Conservation (phyloP, 768 basidiomycete species). For the Ramaria sp. region DNA sequence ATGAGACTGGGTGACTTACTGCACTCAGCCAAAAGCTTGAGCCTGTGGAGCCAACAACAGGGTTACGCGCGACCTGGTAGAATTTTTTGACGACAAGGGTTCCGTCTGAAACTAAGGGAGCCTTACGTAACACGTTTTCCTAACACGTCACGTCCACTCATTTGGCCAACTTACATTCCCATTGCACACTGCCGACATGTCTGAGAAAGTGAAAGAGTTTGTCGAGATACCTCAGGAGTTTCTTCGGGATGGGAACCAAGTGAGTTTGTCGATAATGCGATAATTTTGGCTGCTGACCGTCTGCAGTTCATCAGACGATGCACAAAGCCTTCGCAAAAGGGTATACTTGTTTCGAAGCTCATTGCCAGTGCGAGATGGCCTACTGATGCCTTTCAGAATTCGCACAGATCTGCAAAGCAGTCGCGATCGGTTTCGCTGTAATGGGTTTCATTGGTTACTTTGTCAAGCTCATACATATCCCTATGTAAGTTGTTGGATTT, state of each 20-base stretch:
- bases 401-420: conserved; percentile 87
- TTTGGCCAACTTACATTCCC: background rate
- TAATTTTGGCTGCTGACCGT: conserved; percentile 8
- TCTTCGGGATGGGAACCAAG: conserved; percentile 87
- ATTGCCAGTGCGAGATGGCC: background rate
- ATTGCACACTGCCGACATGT: conserved; percentile 50
- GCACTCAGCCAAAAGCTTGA: too few species aligned
- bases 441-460: conserved; percentile 99
- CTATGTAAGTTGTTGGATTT: conserved; percentile 59
- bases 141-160: conserved; percentile 4
- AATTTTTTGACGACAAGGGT: too few species aligned
- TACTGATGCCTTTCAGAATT: conserved; percentile 55
- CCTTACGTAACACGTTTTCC: background rate
- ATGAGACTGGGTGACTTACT: too few species aligned
- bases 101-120: too few species aligned
- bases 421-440: conserved; percentile 93
- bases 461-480: conserved; percentile 96
- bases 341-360: conserved; percentile 31
- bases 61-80: too few species aligned
- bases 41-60: too few species aligned
- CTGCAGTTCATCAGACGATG: conserved; percentile 88
- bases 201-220: conserved; percentile 85
- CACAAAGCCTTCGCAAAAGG: conserved; percentile 94
- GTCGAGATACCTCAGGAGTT: conserved; percentile 88
- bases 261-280: conserved; percentile 24